Conservation (phyloP, 441 rosid species). For the Iberis amara region DNA sequence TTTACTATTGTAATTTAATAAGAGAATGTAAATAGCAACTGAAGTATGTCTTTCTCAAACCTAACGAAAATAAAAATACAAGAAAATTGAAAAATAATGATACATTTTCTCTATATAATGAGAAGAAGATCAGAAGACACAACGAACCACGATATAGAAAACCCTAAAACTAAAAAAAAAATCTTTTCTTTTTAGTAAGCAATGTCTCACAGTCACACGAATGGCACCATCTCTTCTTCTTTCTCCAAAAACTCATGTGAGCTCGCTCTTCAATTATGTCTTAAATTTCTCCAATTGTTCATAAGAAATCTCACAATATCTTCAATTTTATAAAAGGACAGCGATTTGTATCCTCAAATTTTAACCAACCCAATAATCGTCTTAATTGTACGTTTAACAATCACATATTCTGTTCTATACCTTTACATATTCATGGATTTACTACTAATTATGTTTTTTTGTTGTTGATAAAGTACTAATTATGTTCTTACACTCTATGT, state of each 20-base stretch:
- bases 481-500: too few species aligned
- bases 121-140: slow-evolving; percentile 21
- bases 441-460: too few species aligned
- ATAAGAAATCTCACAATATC: slow-evolving; percentile 5
- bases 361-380: neutral
- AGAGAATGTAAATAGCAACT: too few species aligned
- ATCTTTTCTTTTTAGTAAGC: neutral
- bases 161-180: slow-evolving; percentile 16
- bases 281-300: neutral
- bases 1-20: too few species aligned
- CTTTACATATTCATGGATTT: too few species aligned
- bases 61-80: slow-evolving; percentile 2
- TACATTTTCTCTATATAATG: slow-evolving; percentile 26
- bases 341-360: neutral
- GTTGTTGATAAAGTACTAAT: too few species aligned
- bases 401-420: slow-evolving; percentile 3
- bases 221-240: slow-evolving; percentile 28
- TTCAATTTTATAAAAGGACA: neutral
- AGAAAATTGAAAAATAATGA: neutral
- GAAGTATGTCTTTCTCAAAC: too few species aligned
- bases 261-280: slow-evolving; percentile 4
- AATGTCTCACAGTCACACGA: slow-evolving; percentile 30
- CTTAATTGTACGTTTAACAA: slow-evolving; percentile 9
- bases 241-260: slow-evolving; percentile 25
- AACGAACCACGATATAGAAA: slow-evolving; percentile 17